Evolutionary conservation across 2,329 filamentous ascomycete genomes (phyloP).

Genomic region (Beauveria pseudobassiana): DNA sequence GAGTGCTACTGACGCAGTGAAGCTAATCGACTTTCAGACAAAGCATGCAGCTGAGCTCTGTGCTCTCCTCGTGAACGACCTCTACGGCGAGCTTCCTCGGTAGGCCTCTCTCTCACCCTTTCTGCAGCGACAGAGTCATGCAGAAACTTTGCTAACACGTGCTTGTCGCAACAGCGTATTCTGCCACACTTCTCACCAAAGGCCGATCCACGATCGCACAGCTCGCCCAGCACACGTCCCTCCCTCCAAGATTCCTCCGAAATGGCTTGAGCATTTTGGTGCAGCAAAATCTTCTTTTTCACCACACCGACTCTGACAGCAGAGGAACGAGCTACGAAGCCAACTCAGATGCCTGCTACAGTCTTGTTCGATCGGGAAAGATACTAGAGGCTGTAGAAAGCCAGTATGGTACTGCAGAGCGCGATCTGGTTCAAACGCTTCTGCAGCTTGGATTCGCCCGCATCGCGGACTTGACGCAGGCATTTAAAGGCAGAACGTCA

Average conservation of each 20-base stretch:
- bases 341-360: conserved; percentile 73
- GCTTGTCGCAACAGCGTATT: conserved; percentile 57
- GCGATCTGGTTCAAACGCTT: conserved; percentile 66
- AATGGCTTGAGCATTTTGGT: conserved; percentile 78
- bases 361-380: conserved; percentile 72
- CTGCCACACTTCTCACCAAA: conserved; percentile 66
- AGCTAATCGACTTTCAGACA: conserved; percentile 35
- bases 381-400: conserved; percentile 68
- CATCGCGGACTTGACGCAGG: conserved; percentile 60
- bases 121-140: background rate
- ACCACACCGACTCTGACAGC: conserved; percentile 56
- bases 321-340: conserved; percentile 73
- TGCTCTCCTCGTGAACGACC: conserved; percentile 78
- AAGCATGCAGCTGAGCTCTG: conserved; percentile 82
- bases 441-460: conserved; percentile 71
- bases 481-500: conserved; percentile 40
- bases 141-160: background rate
- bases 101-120: conserved; percentile 39
- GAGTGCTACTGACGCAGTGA: conserved; percentile 14
- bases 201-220: conserved; percentile 68
- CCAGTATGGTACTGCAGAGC: conserved; percentile 67
- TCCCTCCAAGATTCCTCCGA: conserved; percentile 68
- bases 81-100: conserved; percentile 85
- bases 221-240: conserved; percentile 63
- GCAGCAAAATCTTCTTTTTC: conserved; percentile 79